Base-by-base conservation (phyloP, 352 stramenopile genomes). In the Phytopythium litorale region DNA sequence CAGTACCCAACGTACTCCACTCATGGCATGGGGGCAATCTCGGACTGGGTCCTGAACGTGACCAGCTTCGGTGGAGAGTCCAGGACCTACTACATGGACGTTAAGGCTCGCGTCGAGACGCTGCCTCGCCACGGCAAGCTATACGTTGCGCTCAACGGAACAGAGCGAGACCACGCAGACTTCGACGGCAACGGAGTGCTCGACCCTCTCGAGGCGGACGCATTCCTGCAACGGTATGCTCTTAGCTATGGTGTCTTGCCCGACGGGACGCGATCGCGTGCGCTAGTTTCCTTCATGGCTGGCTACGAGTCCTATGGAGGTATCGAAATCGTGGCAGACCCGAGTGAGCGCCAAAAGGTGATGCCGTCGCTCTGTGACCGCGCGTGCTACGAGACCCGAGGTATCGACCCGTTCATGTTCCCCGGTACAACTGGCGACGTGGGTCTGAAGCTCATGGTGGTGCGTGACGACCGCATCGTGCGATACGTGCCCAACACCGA, bases 81-180 rank as follows among this genome's bases (percentile, higher is more conserved):
- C 1, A 60, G 40, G 1, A 60, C 65, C 23, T 91, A 92, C 62
- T 87, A 79, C 52, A 87, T 92, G 78, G 81, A 92, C 46, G 73
- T 92, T 7, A 71, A 70, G 16, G 82, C 79, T 2, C 73, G 75
- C 25, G 23, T 96, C 12, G 62, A 85, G 57, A 81, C 82, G 0
- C 63, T 96, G 11, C 87, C 87, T 16, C 75, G 88, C 33, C 82
- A 94, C 52, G 87, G 87, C 1, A 82, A 76, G 32, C 66, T 96
- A 4, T 87, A 78, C 28, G 67, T 90, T 0, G 57, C 62, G 18
- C 62, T 89, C 43, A 52, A 80, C 11, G 68, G 84, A 62, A 89
- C 79, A 2, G 80, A 89, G 35, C 68, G 71, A 0, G 84, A 92
- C 38, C 71, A 90, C 37, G 63, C 89, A n/a, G 84, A 92, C 40